A percentile compares a stretch with the other conserved stretches of the same genome.
Conservation (phyloP, 2,329 filamentous ascomycete species). For the Diaporthe ilicicola region DNA sequence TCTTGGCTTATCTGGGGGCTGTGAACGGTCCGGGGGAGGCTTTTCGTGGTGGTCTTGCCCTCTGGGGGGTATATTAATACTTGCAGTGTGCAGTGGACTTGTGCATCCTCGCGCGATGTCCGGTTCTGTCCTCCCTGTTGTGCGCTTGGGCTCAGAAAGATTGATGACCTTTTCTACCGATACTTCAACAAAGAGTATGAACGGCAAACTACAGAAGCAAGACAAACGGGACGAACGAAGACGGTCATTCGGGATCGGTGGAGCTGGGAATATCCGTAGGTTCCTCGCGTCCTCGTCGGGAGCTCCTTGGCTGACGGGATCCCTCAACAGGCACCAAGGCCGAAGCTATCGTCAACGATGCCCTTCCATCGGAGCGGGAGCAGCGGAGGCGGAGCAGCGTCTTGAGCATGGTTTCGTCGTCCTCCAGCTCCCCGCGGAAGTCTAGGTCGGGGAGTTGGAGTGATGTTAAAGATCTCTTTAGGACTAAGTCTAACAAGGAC, state of each 20-base stretch:
- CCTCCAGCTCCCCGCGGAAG: background rate
- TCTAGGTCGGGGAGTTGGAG: background rate
- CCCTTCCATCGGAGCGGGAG: background rate
- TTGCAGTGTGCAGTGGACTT: too few species aligned
- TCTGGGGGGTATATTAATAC: background rate
- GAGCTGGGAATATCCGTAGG: conserved; percentile 29
- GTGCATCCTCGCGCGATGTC: too few species aligned
- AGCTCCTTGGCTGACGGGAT: background rate
- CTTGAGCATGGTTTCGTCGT: conserved; percentile 4
- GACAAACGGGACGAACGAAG: background rate
- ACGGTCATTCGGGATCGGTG: conserved; percentile 28
- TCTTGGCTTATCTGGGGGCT: conserved; percentile 9
- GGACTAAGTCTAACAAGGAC: background rate
- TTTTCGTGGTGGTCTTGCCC: background rate
- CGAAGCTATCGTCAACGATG: conserved; percentile 17
- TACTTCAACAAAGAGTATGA: background rate
- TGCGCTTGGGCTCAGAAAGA: too few species aligned
- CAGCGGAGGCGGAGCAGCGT: conserved; percentile 24
- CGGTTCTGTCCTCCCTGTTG: too few species aligned
- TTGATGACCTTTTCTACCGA: background rate
- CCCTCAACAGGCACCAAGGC: background rate
- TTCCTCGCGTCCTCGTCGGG: background rate
- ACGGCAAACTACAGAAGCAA: background rate
- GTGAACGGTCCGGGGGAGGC: too few species aligned
- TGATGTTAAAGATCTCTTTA: conserved; percentile 7